Percentiles rank a stretch among this genome's conserved stretches.
Evolutionary conservation across 176 grass and related monocot genomes (phyloP).

Genomic region (Oryza punctata): DNA sequence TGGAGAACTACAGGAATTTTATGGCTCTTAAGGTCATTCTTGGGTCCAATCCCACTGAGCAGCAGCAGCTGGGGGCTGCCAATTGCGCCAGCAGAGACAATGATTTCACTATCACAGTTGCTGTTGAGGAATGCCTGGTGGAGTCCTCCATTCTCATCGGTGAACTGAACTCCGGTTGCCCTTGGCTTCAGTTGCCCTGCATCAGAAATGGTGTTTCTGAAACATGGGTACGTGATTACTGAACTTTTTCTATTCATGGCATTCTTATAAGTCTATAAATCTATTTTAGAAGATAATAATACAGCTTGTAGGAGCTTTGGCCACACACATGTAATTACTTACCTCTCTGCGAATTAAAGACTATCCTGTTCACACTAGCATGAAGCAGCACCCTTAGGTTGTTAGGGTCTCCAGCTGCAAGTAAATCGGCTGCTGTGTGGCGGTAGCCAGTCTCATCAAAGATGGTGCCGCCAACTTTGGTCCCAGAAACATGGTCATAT

Average conservation of each 20-base stretch:
- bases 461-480: conserved; percentile 85
- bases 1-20: conserved; percentile 63
- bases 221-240: conserved; percentile 18
- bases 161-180: conserved; percentile 68
- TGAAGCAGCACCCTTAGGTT: conserved; percentile 76
- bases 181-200: conserved; percentile 48
- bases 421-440: conserved; percentile 80
- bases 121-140: conserved; percentile 58
- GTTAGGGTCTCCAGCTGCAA: conserved; percentile 59
- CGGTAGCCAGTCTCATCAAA: conserved; percentile 75
- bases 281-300: conserved; percentile 12
- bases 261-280: conserved; percentile 2
- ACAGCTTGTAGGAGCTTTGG: conserved; percentile 4
- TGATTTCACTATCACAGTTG: conserved; percentile 52
- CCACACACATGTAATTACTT: conserved; percentile 11
- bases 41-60: conserved; percentile 77
- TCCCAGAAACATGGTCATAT: conserved; percentile 75
- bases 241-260: conserved; percentile 16
- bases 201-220: conserved; percentile 33
- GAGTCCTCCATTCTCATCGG: conserved; percentile 60
- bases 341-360: conserved; percentile 59
- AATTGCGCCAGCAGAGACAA: conserved; percentile 68
- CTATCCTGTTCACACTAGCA: conserved; percentile 68
- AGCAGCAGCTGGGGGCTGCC: conserved; percentile 76
- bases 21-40: conserved; percentile 67